A percentile compares a stretch with the other conserved stretches of the same genome.
Conservation (phyloP, 768 basidiomycete species). For the Suillus sp. region DNA sequence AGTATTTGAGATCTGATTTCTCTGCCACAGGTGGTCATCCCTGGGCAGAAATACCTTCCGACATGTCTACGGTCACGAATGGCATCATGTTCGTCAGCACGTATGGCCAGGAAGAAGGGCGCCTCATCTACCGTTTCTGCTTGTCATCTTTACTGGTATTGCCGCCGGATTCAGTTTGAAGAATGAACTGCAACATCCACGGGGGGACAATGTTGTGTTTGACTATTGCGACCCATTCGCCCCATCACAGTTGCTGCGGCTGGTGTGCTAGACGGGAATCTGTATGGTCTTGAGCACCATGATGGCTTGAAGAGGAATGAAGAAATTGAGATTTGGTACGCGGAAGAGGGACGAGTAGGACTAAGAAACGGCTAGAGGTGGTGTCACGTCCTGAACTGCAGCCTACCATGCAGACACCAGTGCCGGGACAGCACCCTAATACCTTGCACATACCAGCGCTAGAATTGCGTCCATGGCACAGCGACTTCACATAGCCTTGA, state of each 20-base stretch:
- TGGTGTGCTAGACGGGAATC: background rate
- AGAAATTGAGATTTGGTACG: background rate
- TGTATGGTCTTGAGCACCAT: background rate
- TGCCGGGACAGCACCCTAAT: background rate
- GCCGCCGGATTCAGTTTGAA: conserved; percentile 1
- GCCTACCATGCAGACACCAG: background rate
- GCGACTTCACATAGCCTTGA: background rate
- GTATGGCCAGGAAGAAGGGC: conserved; percentile 1
- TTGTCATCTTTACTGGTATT: conserved; percentile 4
- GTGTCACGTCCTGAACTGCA: background rate
- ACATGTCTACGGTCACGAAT: background rate
- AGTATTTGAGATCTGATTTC: conserved; percentile 9
- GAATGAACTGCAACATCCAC: background rate
- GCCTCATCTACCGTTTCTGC: conserved; percentile 2
- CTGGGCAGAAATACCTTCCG: conserved; percentile 5
- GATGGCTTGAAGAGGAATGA: conserved; percentile 9
- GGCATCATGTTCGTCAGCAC: conserved; percentile 4
- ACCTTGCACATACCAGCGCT: background rate
- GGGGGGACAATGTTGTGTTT: background rate
- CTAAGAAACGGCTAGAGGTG: background rate
- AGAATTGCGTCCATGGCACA: background rate
- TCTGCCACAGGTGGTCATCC: conserved; percentile 2
- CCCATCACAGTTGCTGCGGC: conserved; percentile 3
- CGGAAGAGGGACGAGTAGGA: background rate
- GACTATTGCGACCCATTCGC: conserved; percentile 5